These are phyloP conservation scores for Eucalyptus marginata DNA, from an alignment of 345 rosid genomes.

Conservation along the genomic window DNA sequence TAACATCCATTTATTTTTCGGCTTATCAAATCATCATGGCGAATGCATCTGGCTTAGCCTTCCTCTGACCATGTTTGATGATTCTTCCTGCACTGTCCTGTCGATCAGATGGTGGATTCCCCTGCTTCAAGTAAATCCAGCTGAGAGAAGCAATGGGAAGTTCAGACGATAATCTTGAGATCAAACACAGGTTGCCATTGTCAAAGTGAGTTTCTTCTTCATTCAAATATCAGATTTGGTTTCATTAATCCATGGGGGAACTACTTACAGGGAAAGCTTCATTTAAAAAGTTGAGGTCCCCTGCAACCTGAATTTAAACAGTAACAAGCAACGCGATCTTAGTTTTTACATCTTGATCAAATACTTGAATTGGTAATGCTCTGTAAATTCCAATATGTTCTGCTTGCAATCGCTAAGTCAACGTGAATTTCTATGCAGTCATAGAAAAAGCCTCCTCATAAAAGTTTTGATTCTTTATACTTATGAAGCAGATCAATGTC, in stretches of 20 bases:
- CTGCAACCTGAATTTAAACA: background rate
- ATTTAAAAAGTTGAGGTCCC: background rate
- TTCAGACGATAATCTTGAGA: constrained; percentile 9
- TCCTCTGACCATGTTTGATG: background rate
- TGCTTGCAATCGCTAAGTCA: background rate
- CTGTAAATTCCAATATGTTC: background rate
- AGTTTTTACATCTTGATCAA: background rate
- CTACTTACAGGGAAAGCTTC: background rate
- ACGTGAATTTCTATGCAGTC: background rate
- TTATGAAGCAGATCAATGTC: background rate
- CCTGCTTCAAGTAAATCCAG: background rate
- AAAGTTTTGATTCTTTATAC: background rate
- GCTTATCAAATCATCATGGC: background rate
- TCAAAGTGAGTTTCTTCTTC: constrained; percentile 22
- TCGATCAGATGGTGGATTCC: background rate
- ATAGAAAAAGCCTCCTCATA: background rate
- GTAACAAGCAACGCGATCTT: background rate
- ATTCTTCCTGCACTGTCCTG: background rate
- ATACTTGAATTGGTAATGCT: background rate
- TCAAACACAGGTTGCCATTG: constrained; percentile 26
- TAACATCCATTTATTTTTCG: background rate
- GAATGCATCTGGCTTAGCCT: background rate
- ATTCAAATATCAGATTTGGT: background rate
- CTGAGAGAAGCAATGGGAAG: constrained; percentile 25
- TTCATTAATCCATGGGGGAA: background rate